Conservation (phyloP, 164 flowering plant genomes). For the Saururus chinensis region DNA sequence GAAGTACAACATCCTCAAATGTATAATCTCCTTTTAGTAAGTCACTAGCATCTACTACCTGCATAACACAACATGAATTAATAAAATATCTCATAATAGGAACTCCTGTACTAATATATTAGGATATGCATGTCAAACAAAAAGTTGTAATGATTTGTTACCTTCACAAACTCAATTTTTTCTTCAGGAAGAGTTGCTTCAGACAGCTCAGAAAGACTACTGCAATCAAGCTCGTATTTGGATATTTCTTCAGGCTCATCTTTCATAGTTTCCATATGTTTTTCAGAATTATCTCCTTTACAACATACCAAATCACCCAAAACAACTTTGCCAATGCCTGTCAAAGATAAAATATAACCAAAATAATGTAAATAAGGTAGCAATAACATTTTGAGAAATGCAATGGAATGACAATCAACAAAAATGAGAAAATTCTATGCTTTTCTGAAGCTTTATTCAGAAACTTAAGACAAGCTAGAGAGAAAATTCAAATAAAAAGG, state of each 20-base stretch:
- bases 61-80: slow-evolving; percentile 6
- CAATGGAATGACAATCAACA: neutral
- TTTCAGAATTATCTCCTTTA: slow-evolving; percentile 34
- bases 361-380: neutral
- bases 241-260: slow-evolving; percentile 35
- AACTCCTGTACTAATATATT: neutral
- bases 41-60: slow-evolving; percentile 63
- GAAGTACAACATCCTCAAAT: slow-evolving; percentile 76
- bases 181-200: slow-evolving; percentile 34
- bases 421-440: neutral
- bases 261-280: slow-evolving; percentile 9
- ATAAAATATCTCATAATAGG: neutral
- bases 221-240: slow-evolving; percentile 20
- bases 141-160: slow-evolving; percentile 2
- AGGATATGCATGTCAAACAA: neutral
- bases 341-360: slow-evolving; percentile 9
- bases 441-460: neutral
- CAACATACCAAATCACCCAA: slow-evolving; percentile 74
- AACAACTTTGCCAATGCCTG: slow-evolving; percentile 61
- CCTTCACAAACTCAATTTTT: slow-evolving; percentile 50
- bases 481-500: too few relatives aligned
- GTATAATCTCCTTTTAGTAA: slow-evolving; percentile 41
- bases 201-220: slow-evolving; percentile 34
- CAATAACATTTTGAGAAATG: neutral
- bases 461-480: neutral